Evolutionary conservation across 768 basidiomycete genomes (phyloP), one percentile per base, ranked within the genome.

Genomic region (Suillus fuscotomentosus): DNA sequence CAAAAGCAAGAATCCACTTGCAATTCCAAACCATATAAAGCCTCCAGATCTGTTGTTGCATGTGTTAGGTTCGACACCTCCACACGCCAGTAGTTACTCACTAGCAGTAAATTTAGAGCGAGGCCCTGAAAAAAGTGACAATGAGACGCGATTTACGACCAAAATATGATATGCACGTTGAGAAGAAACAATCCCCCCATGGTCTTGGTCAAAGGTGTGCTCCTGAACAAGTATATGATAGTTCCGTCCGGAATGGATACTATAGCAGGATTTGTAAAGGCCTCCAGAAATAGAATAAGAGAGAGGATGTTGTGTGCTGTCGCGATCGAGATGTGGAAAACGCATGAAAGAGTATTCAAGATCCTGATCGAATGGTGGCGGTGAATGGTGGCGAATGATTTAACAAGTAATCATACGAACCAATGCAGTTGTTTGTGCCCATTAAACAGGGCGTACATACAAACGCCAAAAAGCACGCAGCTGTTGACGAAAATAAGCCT

Each of bases 271-370:
- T 60, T 24, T 15, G 62, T 31, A 11, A 63, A 63, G 3, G 17
- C 62, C 15, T 63, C n/a, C 20, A 63, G 43, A n/a, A 34, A n/a
- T 15, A 14, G 11, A 22, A 63, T 2, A 17, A 63, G 43, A 5
- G 24, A 60, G 27, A 63, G 8, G 22, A 63, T 61, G 41, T 27
- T 60, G 41, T 63, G 62, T 24, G 60, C 62, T 59, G 62, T 63
- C 6, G 62, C 57, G 6, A 63, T 61, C 6, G 53, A 61, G 15
- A 63, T 45, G 36, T 45, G 60, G 42, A 61, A 63, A 43, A 60
- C 34, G 41, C 62, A 62, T 36, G 31, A 61, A 38, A 31, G 11
- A 11, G 27, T 8, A 41, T 20, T 34, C 31, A 31, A 31, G 15
- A 63, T 14, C 39, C 62, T 63, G 60, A 24, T 41, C 17, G 22